These are phyloP conservation scores for Spatholobus suberectus DNA, from an alignment of 306 rosid species.

Conservation along the genomic window DNA sequence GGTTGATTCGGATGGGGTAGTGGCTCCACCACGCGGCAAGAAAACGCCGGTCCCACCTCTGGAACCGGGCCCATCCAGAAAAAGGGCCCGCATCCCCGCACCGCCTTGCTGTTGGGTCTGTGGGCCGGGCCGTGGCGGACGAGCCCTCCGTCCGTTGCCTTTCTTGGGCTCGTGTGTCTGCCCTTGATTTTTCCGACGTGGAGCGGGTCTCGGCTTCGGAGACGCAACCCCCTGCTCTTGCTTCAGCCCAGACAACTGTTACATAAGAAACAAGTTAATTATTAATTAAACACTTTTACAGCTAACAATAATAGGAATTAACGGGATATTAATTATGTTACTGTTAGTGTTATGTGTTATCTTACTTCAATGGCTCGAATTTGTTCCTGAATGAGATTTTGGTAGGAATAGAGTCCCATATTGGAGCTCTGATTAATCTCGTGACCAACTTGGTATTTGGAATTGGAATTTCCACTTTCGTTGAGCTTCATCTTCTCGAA, in stretches of 20 bases:
- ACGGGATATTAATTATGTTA: no score
- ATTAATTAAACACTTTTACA: background rate
- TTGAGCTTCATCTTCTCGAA: conserved; percentile 47
- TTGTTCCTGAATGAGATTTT: conserved; percentile 50
- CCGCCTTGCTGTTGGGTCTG: conserved; percentile 31
- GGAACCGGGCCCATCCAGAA: conserved; percentile 48
- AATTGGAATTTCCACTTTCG: background rate
- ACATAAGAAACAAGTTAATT: background rate
- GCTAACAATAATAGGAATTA: background rate
- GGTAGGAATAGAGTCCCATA: conserved; percentile 13
- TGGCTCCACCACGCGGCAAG: conserved; percentile 54
- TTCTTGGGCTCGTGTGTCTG: conserved; percentile 28
- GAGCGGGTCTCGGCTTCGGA: conserved; percentile 29
- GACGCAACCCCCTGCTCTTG: conserved; percentile 40
- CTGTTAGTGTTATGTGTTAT: no score
- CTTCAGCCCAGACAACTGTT: conserved; percentile 38
- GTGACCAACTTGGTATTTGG: background rate
- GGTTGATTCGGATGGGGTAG: conserved; percentile 44
- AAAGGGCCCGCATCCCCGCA: conserved; percentile 52
- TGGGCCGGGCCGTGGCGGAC: conserved; percentile 6
- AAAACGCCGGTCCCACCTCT: conserved; percentile 87
- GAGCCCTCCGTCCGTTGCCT: conserved; percentile 34
- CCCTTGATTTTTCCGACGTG: conserved; percentile 2
- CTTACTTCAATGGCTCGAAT: conserved; percentile 61
- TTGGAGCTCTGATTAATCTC: conserved; percentile 20